Evolutionary conservation across 352 stramenopile genomes (phyloP).

Genomic region (Phytopythium helicoides): DNA sequence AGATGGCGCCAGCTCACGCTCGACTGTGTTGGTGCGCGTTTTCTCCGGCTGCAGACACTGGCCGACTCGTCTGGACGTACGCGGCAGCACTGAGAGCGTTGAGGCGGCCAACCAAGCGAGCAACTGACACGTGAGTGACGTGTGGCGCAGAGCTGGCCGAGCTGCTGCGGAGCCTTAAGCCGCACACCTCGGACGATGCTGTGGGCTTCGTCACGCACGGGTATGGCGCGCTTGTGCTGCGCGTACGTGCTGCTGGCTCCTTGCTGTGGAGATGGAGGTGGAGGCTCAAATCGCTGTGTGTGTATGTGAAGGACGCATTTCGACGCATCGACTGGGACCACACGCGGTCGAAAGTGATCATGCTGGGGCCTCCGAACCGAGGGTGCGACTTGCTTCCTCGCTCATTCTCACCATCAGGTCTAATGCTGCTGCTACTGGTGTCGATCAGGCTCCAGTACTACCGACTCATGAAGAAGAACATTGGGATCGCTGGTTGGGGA

Average conservation of each 20-base stretch:
- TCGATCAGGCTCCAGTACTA: constrained; percentile 52
- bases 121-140: background rate
- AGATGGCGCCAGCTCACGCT: background rate
- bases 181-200: constrained; percentile 48
- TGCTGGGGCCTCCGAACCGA: constrained; percentile 68
- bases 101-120: too few species aligned
- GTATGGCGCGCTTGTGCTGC: constrained; percentile 67
- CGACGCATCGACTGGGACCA: constrained; percentile 69
- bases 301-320: constrained; percentile 53
- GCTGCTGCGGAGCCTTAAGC: constrained; percentile 58
- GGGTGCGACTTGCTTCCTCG: constrained; percentile 24
- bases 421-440: background rate
- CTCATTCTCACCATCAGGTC: too few species aligned
- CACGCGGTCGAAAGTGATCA: constrained; percentile 69
- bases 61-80: constrained; percentile 39
- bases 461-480: constrained; percentile 50
- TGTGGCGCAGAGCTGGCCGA: constrained; percentile 31
- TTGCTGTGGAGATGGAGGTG: too few species aligned
- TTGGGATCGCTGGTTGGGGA: constrained; percentile 54
- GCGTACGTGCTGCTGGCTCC: constrained; percentile 19
- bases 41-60: constrained; percentile 39
- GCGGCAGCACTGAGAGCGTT: too few species aligned
- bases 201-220: constrained; percentile 74
- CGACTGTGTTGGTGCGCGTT: background rate
- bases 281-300: background rate